A percentile compares a stretch with the other conserved stretches of the same genome.
Conservation (phyloP, 495 filamentous ascomycete species). For the Xylaria longipes region DNA sequence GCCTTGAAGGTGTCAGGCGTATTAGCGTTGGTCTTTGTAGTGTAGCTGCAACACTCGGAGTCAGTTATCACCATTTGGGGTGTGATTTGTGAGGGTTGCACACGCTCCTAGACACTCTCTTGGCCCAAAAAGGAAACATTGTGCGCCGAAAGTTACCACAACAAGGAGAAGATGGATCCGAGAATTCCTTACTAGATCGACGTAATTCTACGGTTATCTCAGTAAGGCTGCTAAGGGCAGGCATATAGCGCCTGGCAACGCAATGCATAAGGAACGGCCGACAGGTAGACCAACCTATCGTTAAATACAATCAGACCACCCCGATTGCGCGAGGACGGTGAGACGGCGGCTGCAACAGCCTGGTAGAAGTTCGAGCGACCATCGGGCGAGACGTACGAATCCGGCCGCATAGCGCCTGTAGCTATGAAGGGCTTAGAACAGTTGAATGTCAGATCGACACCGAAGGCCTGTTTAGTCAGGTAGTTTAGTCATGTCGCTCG, state of each 20-base stretch:
- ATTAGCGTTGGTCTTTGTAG: background rate
- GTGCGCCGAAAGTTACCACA: too few species aligned
- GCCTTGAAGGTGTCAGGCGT: background rate
- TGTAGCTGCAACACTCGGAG: too few species aligned
- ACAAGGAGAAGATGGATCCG: too few species aligned
- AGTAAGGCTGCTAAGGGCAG: background rate
- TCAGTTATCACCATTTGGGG: too few species aligned
- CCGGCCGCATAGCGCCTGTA: constrained; percentile 57
- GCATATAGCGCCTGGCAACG: background rate
- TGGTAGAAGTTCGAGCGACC: constrained; percentile 57
- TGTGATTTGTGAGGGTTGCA: too few species aligned
- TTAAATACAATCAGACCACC: background rate
- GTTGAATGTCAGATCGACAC: constrained; percentile 55
- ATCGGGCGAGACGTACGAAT: constrained; percentile 57
- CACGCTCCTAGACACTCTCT: too few species aligned
- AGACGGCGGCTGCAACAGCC: constrained; percentile 52
- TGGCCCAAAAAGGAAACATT: too few species aligned
- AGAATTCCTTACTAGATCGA: too few species aligned
- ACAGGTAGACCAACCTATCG: background rate
- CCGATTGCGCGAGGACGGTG: constrained; percentile 42
- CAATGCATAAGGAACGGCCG: background rate
- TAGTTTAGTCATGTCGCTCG: background rate
- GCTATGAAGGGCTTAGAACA: constrained; percentile 56
- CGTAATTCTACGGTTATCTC: background rate
- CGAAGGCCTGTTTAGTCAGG: constrained; percentile 48